Conservation (phyloP, 2,329 filamentous ascomycete genomes). For the Colletotrichum sp. region DNA sequence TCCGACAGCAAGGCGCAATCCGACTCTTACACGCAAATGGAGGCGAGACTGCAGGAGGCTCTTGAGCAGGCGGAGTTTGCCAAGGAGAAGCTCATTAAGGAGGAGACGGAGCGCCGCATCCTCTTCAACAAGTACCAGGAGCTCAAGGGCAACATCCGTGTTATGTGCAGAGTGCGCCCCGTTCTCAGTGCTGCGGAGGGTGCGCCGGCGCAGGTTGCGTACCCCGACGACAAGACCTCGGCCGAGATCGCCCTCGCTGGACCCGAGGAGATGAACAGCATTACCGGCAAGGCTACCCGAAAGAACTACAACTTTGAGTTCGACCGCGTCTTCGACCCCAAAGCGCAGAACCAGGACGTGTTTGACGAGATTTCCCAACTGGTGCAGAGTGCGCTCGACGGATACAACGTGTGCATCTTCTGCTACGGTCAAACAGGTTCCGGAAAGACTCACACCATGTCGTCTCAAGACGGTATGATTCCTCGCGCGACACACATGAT, state of each 20-base stretch:
- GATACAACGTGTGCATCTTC: slow-evolving; percentile 99
- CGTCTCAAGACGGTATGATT: slow-evolving; percentile 89
- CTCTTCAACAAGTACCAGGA: slow-evolving; percentile 98
- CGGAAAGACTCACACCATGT: slow-evolving; percentile 98
- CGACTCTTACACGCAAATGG: slow-evolving; percentile 81
- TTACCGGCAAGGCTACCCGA: slow-evolving; percentile 72
- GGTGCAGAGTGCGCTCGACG: slow-evolving; percentile 93
- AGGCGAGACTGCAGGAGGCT: slow-evolving; percentile 80
- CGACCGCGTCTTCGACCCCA: slow-evolving; percentile 87
- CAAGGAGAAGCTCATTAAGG: slow-evolving; percentile 83
- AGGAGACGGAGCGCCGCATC: slow-evolving; percentile 88
- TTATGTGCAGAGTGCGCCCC: slow-evolving; percentile 95
- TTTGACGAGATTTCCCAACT: slow-evolving; percentile 97
- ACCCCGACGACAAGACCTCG: slow-evolving; percentile 82
- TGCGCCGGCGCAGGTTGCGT: slow-evolving; percentile 75
- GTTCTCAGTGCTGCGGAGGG: slow-evolving; percentile 64
- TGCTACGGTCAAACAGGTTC: slow-evolving; percentile 98
- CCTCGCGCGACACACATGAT: slow-evolving; percentile 92
- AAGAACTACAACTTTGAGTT: slow-evolving; percentile 89
- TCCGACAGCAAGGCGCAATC: slow-evolving; percentile 90
- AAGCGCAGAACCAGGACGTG: slow-evolving; percentile 79
- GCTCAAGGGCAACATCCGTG: slow-evolving; percentile 95
- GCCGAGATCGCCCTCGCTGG: slow-evolving; percentile 87
- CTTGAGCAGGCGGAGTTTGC: slow-evolving; percentile 71
- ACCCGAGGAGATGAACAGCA: slow-evolving; percentile 80